Base-by-base conservation (phyloP, 225 moss, liverwort and hornwort genomes). In the Pseudisothecium myosuroides region DNA sequence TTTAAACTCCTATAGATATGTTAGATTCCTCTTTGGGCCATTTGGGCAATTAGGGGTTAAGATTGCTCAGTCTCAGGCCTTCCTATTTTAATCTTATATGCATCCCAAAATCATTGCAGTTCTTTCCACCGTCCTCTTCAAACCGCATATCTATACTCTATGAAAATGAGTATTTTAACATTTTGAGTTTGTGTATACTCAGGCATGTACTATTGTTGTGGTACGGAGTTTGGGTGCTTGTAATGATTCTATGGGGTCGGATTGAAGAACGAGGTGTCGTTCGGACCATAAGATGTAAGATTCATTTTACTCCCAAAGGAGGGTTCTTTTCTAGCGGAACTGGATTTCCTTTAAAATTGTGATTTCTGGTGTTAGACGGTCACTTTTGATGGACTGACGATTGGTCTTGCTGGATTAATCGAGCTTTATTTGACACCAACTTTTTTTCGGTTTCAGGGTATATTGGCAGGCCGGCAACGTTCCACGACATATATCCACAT, bases 131-230 rank as follows among this genome's bases (percentile, higher is more conserved):
- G 21, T 54, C 71, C 36, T 71, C 32, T 88, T 80, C n/a, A 36
- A 72, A 61, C 64, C 15, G 32, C 82, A 29, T 67, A 22, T 23
- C 45, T 41, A 6, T 45, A 23, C 62, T 36, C 47, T 9, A 75
- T 74, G 47, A 9, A 52, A 62, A 28, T 16, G 41, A 85, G 7
- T 66, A 49, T 56, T 37, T 39, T 76, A 76, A 90, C 60, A 80
- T 36, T 26, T 66, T 45, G 74, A 80, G 37, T 86, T 49, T 75
- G 36, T 73, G 31, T 54, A n/a, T 84, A 56, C 36, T 32, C 91
- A 98, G 98, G 98, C 98, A 98, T 93, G 92, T 95, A 69, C 58
- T 91, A 12, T 88, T 98, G 56, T 96, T 97, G 82, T 97, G 96
- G 96, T 98, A 98, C 89, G 98, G 96, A 92, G 94, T 93, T 43